Conservation (phyloP, 495 filamentous ascomycete genomes). For the Platismatia glauca region DNA sequence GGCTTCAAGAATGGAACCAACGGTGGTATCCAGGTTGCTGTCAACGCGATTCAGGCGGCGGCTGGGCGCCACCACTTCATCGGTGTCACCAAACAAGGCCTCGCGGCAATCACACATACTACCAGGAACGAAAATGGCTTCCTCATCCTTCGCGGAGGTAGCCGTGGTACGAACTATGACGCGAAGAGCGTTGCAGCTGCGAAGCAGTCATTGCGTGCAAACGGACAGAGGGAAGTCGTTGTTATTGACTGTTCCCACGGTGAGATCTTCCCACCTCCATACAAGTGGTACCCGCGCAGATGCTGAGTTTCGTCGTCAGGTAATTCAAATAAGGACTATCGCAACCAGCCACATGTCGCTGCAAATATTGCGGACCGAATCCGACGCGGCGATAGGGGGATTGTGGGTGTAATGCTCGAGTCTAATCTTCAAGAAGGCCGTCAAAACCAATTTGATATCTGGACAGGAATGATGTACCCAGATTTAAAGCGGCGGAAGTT, state of each 20-base stretch:
- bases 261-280: too few relatives aligned
- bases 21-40: constrained; percentile 75
- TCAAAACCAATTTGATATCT: background rate
- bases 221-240: constrained; percentile 59
- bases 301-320: too few relatives aligned
- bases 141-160: constrained; percentile 89
- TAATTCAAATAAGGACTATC: constrained; percentile 91
- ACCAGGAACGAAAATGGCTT: constrained; percentile 94
- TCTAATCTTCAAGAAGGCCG: too few relatives aligned
- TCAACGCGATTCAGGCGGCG: constrained; percentile 92
- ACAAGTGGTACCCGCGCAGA: too few relatives aligned
- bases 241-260: constrained; percentile 97
- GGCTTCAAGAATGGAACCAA: constrained; percentile 99
- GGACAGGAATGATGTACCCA: constrained; percentile 34
- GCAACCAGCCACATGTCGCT: constrained; percentile 93
- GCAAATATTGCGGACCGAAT: constrained; percentile 73
- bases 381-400: constrained; percentile 65
- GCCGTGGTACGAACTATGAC: constrained; percentile 89
- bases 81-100: constrained; percentile 91
- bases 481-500: constrained; percentile 98
- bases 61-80: constrained; percentile 94
- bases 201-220: constrained; percentile 55
- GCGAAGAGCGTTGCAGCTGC: constrained; percentile 66
- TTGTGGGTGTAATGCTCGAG: constrained; percentile 99
- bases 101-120: constrained; percentile 89